Percentiles rank a stretch among this genome's conserved stretches.
These are phyloP conservation scores for Pseudocercospora cruenta DNA, from an alignment of 2,329 filamentous ascomycete genomes.

Conservation along the genomic window DNA sequence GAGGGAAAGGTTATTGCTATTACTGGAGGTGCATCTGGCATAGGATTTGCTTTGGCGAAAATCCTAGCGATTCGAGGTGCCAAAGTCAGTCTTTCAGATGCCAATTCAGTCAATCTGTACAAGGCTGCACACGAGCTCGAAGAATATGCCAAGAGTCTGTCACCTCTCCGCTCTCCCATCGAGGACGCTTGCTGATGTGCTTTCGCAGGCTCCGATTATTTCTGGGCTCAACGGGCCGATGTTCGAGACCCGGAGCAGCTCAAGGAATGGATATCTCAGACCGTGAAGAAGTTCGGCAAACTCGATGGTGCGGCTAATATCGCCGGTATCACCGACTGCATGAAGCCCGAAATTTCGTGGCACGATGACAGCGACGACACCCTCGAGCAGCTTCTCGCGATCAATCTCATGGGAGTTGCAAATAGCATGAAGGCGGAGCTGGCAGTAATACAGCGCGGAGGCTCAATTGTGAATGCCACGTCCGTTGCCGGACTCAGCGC, in stretches of 20 bases:
- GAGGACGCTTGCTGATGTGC: not conserved
- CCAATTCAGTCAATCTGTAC: constrained; percentile 32
- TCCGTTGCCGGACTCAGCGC: constrained; percentile 46
- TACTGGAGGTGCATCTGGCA: constrained; percentile 54
- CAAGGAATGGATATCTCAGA: constrained; percentile 36
- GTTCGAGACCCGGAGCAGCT: constrained; percentile 32
- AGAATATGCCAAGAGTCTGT: not conserved
- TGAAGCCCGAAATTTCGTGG: not conserved
- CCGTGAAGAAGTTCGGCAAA: constrained; percentile 36
- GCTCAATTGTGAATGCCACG: constrained; percentile 59
- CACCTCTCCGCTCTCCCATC: not conserved
- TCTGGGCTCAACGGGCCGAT: constrained; percentile 26
- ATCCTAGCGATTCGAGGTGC: constrained; percentile 50
- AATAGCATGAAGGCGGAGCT: constrained; percentile 54
- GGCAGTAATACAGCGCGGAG: constrained; percentile 46
- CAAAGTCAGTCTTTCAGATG: constrained; percentile 52
- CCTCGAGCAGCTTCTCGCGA: constrained; percentile 36
- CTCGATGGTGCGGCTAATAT: constrained; percentile 48
- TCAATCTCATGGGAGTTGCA: constrained; percentile 46
- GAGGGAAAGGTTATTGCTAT: constrained; percentile 51
- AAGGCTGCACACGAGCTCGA: not conserved
- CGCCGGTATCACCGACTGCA: constrained; percentile 37
- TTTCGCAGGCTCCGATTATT: not conserved
- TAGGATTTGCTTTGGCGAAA: constrained; percentile 54
- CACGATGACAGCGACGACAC: constrained; percentile 25